Evolutionary conservation across 495 filamentous ascomycete species (phyloP).

Genomic region (Tetracladium marchalianum): DNA sequence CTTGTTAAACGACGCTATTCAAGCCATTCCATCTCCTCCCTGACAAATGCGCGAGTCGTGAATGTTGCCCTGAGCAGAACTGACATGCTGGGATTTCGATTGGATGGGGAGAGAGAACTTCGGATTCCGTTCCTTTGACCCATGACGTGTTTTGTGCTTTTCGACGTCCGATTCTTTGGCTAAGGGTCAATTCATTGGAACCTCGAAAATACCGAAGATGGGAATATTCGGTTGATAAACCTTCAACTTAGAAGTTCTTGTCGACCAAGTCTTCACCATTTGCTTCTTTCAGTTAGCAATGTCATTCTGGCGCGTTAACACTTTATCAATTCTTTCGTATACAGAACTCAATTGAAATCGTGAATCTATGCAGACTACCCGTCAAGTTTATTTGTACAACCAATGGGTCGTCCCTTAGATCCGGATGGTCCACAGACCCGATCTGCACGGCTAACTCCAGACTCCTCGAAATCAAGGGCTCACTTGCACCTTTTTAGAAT

Average conservation of each 20-base stretch:
- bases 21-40: background rate
- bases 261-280: too few relatives aligned
- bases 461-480: conserved; percentile 2
- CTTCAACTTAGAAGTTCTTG: background rate
- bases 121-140: conserved; percentile 13
- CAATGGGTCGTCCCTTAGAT: background rate
- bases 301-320: too few relatives aligned
- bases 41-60: conserved; percentile 1
- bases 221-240: too few relatives aligned
- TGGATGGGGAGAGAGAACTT: conserved; percentile 1
- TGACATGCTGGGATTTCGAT: background rate
- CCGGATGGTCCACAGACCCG: conserved; percentile 1
- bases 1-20: background rate
- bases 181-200: too few relatives aligned
- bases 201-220: too few relatives aligned
- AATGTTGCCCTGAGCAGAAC: background rate
- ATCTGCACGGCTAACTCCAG: too few relatives aligned
- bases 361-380: background rate
- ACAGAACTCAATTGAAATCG: too few relatives aligned
- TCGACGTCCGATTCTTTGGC: too few relatives aligned
- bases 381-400: too few relatives aligned
- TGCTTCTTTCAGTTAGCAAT: too few relatives aligned
- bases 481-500: conserved; percentile 7
- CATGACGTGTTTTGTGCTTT: conserved; percentile 2
- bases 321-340: too few relatives aligned